A percentile compares a stretch with the other conserved stretches of the same genome.
phyloP scores from a whole-genome alignment of 805 yeast species.

The Saccharomycopsis fermentans region DNA sequence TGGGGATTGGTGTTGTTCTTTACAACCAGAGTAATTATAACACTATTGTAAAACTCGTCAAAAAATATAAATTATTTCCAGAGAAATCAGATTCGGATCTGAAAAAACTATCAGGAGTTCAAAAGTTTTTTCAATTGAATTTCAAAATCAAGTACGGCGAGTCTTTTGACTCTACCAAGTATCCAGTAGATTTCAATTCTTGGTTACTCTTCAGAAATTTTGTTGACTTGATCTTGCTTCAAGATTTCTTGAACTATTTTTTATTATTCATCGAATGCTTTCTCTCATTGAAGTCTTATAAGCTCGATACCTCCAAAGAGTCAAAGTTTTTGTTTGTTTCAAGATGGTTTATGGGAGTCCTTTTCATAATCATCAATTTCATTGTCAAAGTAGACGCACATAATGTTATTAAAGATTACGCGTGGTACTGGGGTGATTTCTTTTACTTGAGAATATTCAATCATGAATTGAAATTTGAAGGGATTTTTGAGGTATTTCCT shows the following conservation, averaged over 20 bases:
- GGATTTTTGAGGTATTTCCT: constrained; percentile 82
- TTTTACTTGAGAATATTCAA: constrained; percentile 66
- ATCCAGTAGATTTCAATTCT: constrained; percentile 70
- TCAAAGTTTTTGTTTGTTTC: constrained; percentile 33
- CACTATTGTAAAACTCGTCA: constrained; percentile 43
- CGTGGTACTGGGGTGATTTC: constrained; percentile 95
- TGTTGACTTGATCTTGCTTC: constrained; percentile 77
- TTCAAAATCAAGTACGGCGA: constrained; percentile 36
- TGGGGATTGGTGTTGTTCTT: constrained; percentile 67
- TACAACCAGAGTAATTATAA: constrained; percentile 55
- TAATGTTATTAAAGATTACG: constrained; percentile 78
- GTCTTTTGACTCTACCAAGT: constrained; percentile 27
- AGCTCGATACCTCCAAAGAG: constrained; percentile 31
- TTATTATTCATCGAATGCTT: constrained; percentile 43
- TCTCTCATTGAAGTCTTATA: constrained; percentile 23
- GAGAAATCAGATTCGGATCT: constrained; percentile 24
- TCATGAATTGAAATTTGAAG: constrained; percentile 67
- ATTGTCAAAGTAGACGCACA: constrained; percentile 88
- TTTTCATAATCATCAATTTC: constrained; percentile 58
- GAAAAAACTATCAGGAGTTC: constrained; percentile 23
- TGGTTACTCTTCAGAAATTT: constrained; percentile 74
- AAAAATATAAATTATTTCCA: constrained; percentile 34
- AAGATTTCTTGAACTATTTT: constrained; percentile 68
- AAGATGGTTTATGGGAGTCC: constrained; percentile 49
- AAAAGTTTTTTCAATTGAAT: constrained; percentile 36